phyloP scores from a whole-genome alignment of 148 eudicot species.

The Pharnaceum exiguum region DNA sequence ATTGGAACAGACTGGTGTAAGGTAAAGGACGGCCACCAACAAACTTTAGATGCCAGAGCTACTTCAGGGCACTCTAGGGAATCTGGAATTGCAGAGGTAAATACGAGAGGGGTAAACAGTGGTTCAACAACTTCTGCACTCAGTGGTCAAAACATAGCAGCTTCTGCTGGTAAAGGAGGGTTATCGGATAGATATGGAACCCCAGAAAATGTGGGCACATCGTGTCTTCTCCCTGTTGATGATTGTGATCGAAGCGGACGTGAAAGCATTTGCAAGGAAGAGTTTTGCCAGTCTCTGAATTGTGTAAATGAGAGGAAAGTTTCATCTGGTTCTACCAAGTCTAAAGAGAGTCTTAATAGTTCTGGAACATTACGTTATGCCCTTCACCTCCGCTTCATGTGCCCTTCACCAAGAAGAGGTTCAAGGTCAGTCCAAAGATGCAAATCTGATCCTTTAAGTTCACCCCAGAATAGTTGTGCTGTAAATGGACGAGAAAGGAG shows the following conservation, averaged over 20 bases:
- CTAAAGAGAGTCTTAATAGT: conserved; percentile 27
- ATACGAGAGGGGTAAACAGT: conserved; percentile 2
- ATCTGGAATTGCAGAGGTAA: conserved; percentile 2
- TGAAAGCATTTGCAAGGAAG: conserved; percentile 13
- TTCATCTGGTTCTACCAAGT: conserved; percentile 26
- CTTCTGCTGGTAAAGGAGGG: conserved; percentile 5
- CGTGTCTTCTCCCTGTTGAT: conserved; percentile 4
- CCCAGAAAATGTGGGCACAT: neutral
- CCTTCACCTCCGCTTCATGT: conserved; percentile 80
- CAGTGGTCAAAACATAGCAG: conserved; percentile 2
- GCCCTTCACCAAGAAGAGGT: conserved; percentile 49
- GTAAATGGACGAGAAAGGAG: conserved; percentile 38
- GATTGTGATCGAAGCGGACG: conserved; percentile 13
- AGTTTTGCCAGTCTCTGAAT: conserved; percentile 13
- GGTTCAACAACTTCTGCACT: neutral
- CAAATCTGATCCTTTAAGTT: conserved; percentile 29
- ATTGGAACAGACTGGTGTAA: conserved; percentile 11
- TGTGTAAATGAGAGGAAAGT: conserved; percentile 20
- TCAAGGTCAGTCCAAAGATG: conserved; percentile 41
- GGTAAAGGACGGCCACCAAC: conserved; percentile 4
- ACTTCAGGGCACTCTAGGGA: neutral
- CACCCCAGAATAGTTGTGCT: conserved; percentile 9
- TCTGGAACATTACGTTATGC: conserved; percentile 75
- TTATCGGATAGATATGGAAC: neutral
- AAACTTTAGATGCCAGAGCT: conserved; percentile 10